A percentile compares a stretch with the other conserved stretches of the same genome.
Conservation (phyloP, 495 filamentous ascomycete genomes). For the Hypoxylon cercidicola region DNA sequence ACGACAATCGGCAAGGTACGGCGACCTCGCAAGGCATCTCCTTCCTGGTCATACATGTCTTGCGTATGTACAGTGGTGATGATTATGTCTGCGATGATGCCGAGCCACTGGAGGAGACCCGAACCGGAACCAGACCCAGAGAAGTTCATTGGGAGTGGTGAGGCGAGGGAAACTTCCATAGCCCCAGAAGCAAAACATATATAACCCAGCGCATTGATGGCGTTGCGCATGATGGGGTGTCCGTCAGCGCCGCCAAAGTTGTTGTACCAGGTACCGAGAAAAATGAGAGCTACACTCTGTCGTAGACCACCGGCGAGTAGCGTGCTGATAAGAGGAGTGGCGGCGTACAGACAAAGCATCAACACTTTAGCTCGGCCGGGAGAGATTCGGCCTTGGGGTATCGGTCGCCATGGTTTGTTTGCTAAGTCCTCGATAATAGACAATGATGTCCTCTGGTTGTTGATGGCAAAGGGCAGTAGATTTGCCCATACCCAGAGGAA, state of each 20-base stretch:
- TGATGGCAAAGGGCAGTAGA: too few species aligned
- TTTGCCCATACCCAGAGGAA: too few species aligned
- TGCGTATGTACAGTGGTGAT: conserved; percentile 60
- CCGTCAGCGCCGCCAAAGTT: conserved; percentile 45
- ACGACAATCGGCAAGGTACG: conserved; percentile 53
- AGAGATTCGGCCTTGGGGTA: too few species aligned
- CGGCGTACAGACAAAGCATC: too few species aligned
- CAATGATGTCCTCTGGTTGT: too few species aligned
- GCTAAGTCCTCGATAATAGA: too few species aligned
- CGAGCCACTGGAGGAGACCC: conserved; percentile 1
- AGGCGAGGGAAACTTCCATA: conserved; percentile 9
- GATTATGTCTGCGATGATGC: conserved; percentile 46
- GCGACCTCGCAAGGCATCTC: conserved; percentile 55
- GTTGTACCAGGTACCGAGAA: conserved; percentile 45
- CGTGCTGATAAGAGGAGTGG: too few species aligned
- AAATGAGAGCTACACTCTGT: not conserved
- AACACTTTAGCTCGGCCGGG: too few species aligned
- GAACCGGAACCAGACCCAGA: not conserved
- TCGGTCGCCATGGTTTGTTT: too few species aligned
- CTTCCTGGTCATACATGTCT: conserved; percentile 60
- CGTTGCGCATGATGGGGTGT: conserved; percentile 44
- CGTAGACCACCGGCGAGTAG: not conserved
- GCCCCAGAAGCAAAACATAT: conserved; percentile 44
- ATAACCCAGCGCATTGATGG: conserved; percentile 49
- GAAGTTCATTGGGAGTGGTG: not conserved